phyloP scores from a whole-genome alignment of 768 basidiomycete species.

The Mycena olivaceomarginata region DNA sequence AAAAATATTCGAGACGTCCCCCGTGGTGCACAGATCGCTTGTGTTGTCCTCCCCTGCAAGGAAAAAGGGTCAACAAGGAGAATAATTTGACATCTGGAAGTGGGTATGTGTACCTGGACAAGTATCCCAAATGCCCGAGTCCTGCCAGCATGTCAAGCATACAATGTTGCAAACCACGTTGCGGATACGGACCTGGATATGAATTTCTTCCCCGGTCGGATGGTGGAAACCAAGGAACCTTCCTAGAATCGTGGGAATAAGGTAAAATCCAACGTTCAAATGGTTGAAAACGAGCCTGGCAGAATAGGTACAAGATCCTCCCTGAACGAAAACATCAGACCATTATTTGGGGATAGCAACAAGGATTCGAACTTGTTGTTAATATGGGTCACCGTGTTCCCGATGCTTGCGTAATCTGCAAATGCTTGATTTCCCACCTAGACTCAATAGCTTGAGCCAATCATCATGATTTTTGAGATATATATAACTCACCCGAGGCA shows the following conservation, averaged over 20 bases:
- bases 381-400: slow-evolving; percentile 68
- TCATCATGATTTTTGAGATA: not conserved
- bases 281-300: slow-evolving; percentile 52
- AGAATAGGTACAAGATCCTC: slow-evolving; percentile 63
- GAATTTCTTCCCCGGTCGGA: slow-evolving; percentile 64
- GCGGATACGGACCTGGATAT: slow-evolving; percentile 52
- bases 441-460: slow-evolving; percentile 29
- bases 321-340: slow-evolving; percentile 35
- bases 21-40: slow-evolving; percentile 68
- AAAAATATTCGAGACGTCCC: slow-evolving; percentile 72
- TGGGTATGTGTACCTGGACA: slow-evolving; percentile 68
- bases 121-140: slow-evolving; percentile 66
- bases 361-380: slow-evolving; percentile 65
- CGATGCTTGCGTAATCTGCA: slow-evolving; percentile 72
- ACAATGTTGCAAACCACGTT: not conserved
- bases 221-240: slow-evolving; percentile 67
- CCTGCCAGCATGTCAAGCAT: slow-evolving; percentile 17
- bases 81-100: not conserved
- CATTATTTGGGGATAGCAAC: not conserved
- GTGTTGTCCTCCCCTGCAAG: slow-evolving; percentile 77
- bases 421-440: slow-evolving; percentile 76
- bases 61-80: slow-evolving; percentile 12
- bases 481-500: slow-evolving; percentile 60
- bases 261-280: slow-evolving; percentile 26
- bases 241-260: slow-evolving; percentile 50